Evolutionary conservation across 169 alveolate species (phyloP), one percentile per base, ranked within the genome.

Genomic region (Plasmodium ovale): DNA sequence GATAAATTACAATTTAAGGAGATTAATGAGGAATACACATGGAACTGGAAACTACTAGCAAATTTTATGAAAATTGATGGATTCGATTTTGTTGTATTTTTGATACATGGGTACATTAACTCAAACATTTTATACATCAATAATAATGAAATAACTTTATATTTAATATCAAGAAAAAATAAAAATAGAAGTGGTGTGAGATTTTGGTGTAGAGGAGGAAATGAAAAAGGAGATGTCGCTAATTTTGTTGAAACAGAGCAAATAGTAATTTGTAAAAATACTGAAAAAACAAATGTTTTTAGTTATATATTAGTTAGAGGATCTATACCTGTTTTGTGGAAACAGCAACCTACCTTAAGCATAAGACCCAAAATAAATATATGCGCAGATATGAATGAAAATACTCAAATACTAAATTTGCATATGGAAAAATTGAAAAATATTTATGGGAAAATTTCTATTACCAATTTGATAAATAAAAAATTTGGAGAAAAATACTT

Each of bases 311-410:
- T 87, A 54, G 58, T 51, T 19, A 95, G 99, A 74, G 99, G 99
- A 51, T 97, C 99, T 31, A 97, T 98, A 21, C 99, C 99, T 9
- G 89, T 97, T 31, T 96, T 97, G 87, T 98, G 99, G 99, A 96
- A 96, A 54, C 98, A 98, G 35, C 44, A 67, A 42, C 90, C 90
- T 53, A 68, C 84, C 12, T 70, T 82, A 42, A 64, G 72, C 21
- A 1, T 82, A 31, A 82, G 90, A 39, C 90, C 90, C 3, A 68
- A 27, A 82, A 82, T 82, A 64, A 35, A 64, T 9, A 42, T 82
- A 25, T 67, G 62, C 35, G 12, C 49, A 35, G 71, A 82, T 21
- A 67, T 56, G 90, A 64, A 51, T 51, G 69, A 71, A 87, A 92
- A 67, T 62, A 47, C 25, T 19, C 25, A 69, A 33, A 84, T 59